A percentile compares a stretch with the other conserved stretches of the same genome.
phyloP scores from a whole-genome alignment of 2,329 filamentous ascomycete species.

The Hypoxylon sp. region DNA sequence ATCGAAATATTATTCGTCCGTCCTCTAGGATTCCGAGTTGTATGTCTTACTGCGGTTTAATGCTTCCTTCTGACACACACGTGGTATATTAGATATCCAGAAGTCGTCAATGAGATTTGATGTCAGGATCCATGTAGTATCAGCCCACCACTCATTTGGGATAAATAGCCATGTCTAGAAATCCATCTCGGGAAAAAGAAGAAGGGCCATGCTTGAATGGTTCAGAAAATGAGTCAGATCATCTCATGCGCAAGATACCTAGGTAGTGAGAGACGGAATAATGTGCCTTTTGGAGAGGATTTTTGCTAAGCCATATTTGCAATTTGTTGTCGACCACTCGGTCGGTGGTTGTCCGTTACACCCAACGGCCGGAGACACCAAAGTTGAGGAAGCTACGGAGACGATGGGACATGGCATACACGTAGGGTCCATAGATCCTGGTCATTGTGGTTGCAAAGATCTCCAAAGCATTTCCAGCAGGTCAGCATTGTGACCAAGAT shows the following conservation, averaged over 20 bases:
- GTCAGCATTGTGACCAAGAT: conserved; percentile 30
- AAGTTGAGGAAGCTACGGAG: conserved; percentile 36
- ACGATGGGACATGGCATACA: conserved; percentile 47
- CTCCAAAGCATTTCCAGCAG: conserved; percentile 44
- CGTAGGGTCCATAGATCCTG: conserved; percentile 42
- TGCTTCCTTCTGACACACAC: conserved; percentile 28
- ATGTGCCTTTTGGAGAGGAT: conserved; percentile 20
- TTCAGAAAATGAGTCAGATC: conserved; percentile 16
- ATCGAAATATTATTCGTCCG: conserved; percentile 24
- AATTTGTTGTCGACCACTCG: conserved; percentile 24
- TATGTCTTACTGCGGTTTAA: conserved; percentile 21
- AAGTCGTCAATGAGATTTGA: conserved; percentile 22
- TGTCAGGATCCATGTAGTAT: conserved; percentile 34
- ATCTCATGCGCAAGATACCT: conserved; percentile 12
- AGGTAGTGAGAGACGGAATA: conserved; percentile 17
- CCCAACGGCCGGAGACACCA: conserved; percentile 7
- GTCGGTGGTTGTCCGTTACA: conserved; percentile 32
- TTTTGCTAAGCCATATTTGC: conserved; percentile 15
- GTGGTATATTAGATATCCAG: conserved; percentile 28
- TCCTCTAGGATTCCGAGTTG: conserved; percentile 20
- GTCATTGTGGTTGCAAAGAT: conserved; percentile 48
- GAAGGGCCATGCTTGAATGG: conserved; percentile 19
- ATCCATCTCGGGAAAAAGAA: conserved; percentile 37
- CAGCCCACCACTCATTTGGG: conserved; percentile 42
- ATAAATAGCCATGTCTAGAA: conserved; percentile 38